Conservation (phyloP, 495 filamentous ascomycete genomes). For the Astrothelium subdiscretum region DNA sequence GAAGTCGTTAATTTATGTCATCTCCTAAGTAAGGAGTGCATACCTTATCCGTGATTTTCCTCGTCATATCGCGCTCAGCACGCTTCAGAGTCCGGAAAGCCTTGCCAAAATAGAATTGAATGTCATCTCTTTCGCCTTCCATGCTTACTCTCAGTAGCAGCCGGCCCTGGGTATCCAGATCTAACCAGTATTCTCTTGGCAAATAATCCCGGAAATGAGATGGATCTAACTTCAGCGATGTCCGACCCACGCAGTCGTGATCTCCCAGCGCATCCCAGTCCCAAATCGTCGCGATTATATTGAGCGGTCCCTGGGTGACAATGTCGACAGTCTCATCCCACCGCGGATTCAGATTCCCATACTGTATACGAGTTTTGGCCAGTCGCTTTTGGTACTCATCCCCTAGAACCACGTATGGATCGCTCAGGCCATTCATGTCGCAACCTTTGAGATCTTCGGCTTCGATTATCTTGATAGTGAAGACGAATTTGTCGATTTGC, state of each 20-base stretch:
- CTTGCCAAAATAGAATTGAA: slow-evolving; percentile 97
- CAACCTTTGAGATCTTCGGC: slow-evolving; percentile 98
- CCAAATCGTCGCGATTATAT: slow-evolving; percentile 95
- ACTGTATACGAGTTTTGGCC: slow-evolving; percentile 85
- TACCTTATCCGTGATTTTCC: slow-evolving; percentile 96
- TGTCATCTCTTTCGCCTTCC: slow-evolving; percentile 97
- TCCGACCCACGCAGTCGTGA: slow-evolving; percentile 92
- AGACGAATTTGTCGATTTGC: slow-evolving; percentile 73
- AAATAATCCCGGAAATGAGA: slow-evolving; percentile 91
- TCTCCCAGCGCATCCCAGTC: slow-evolving; percentile 97
- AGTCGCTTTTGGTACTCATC: slow-evolving; percentile 99
- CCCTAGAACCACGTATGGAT: slow-evolving; percentile 93
- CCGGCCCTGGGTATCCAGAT: slow-evolving; percentile 90
- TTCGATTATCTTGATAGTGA: slow-evolving; percentile 98
- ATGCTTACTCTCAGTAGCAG: slow-evolving; percentile 86
- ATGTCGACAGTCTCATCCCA: slow-evolving; percentile 99
- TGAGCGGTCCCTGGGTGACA: slow-evolving; percentile 78
- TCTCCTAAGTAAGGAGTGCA: slow-evolving; percentile 14
- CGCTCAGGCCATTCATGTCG: slow-evolving; percentile 85
- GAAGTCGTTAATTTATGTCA: slow-evolving; percentile 7
- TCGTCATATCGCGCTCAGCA: slow-evolving; percentile 94
- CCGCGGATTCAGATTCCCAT: slow-evolving; percentile 81
- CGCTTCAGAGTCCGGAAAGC: slow-evolving; percentile 90
- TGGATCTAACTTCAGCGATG: slow-evolving; percentile 88
- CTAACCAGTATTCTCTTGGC: slow-evolving; percentile 92